Evolutionary conservation across 1,139 yeast species (phyloP).

Genomic region (Wickerhamomyces sp.): DNA sequence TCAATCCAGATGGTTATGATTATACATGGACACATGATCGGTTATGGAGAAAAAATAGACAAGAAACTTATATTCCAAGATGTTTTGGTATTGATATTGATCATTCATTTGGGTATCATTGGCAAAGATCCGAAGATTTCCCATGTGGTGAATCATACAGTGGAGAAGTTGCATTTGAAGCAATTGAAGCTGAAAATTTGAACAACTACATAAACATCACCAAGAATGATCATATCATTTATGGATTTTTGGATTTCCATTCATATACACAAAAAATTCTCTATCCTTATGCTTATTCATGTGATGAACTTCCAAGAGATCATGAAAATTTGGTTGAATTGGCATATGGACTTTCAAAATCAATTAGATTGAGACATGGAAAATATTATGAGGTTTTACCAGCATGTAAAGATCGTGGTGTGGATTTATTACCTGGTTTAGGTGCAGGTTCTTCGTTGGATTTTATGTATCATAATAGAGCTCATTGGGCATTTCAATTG

Average conservation of each 20-base stretch:
- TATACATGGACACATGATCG: slow-evolving; percentile 78
- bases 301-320: slow-evolving; percentile 69
- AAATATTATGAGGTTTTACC: slow-evolving; percentile 63
- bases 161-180: slow-evolving; percentile 74
- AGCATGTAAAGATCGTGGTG: slow-evolving; percentile 71
- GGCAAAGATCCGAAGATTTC: slow-evolving; percentile 54
- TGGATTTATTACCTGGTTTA: slow-evolving; percentile 64
- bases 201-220: slow-evolving; percentile 57
- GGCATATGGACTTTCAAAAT: slow-evolving; percentile 74
- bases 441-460: slow-evolving; percentile 83
- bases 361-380: slow-evolving; percentile 60
- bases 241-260: slow-evolving; percentile 78
- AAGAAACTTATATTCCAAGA: slow-evolving; percentile 57
- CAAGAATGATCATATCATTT: slow-evolving; percentile 53
- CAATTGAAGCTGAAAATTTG: slow-evolving; percentile 66
- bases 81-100: slow-evolving; percentile 87
- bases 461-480: slow-evolving; percentile 77
- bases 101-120: slow-evolving; percentile 75
- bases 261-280: slow-evolving; percentile 80
- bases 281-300: slow-evolving; percentile 79
- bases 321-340: slow-evolving; percentile 75
- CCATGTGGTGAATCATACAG: slow-evolving; percentile 83
- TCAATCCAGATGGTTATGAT: slow-evolving; percentile 88
- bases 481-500: slow-evolving; percentile 80
- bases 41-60: slow-evolving; percentile 87